phyloP scores from a whole-genome alignment of 106 monocot genomes.

The Apostasia shenzhenica region DNA sequence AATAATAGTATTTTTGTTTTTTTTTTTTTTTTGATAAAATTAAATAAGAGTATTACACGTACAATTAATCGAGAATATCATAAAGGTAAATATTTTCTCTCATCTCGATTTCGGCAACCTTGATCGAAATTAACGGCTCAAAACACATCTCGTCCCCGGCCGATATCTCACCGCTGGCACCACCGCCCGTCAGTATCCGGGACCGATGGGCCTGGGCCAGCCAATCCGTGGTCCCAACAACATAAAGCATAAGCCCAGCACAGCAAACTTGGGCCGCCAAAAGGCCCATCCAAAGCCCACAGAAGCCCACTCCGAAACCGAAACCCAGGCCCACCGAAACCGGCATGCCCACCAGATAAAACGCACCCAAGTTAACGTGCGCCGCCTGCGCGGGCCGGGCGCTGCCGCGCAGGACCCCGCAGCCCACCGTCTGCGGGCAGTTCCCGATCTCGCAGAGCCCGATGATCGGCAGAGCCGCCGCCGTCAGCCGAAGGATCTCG shows the following conservation, averaged over 20 bases:
- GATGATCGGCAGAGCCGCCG: constrained; percentile 24
- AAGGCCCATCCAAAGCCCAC: constrained; percentile 23
- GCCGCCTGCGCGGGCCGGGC: constrained; percentile 26
- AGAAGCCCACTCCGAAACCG: constrained; percentile 15
- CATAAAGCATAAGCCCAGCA: constrained; percentile 22
- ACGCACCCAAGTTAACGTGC: constrained; percentile 22
- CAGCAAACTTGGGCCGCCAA: constrained; percentile 21
- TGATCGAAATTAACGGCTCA: constrained; percentile 16
- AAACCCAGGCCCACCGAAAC: constrained; percentile 18
- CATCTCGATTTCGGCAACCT: constrained; percentile 2
- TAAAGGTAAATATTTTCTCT: background rate
- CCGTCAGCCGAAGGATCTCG: constrained; percentile 22
- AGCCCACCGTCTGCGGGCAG: constrained; percentile 32
- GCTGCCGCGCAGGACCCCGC: constrained; percentile 25
- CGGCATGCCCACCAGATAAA: constrained; percentile 26
- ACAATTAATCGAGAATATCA: background rate
- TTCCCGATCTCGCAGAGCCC: constrained; percentile 34
- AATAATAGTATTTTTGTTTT: no score
- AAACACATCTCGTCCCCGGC: constrained; percentile 5
- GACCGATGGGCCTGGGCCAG: constrained; percentile 19
- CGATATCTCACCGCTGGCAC: background rate
- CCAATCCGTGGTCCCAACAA: constrained; percentile 28
- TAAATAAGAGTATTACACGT: background rate
- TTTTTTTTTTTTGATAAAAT: background rate
- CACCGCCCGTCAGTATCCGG: constrained; percentile 13